Evolutionary conservation across 2,329 filamentous ascomycete species (phyloP).

Genomic region (Aspergillus caelatus): DNA sequence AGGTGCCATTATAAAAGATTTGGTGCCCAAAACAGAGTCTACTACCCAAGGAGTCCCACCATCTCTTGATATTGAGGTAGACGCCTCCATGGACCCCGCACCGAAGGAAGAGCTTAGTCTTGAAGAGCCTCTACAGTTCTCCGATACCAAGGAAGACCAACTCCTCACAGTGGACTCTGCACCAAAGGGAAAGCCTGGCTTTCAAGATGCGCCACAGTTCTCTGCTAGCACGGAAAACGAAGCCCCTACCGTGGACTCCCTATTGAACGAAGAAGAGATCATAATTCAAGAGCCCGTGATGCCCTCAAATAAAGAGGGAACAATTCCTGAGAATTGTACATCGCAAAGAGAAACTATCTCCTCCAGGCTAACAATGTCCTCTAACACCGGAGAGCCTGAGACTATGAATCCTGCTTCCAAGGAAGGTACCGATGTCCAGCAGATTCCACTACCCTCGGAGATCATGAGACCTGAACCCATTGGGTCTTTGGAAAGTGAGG

Average conservation of each 20-base stretch:
- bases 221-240: not conserved
- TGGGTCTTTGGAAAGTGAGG: not conserved
- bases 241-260: too few relatives aligned
- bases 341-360: not conserved
- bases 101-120: not conserved
- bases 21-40: not conserved
- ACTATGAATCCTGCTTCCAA: not conserved
- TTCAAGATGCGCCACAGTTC: not conserved
- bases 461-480: not conserved
- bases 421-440: not conserved
- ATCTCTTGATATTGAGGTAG: not conserved
- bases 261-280: not conserved
- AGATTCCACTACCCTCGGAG: not conserved
- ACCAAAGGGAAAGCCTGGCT: not conserved
- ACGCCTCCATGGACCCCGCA: not conserved
- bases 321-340: not conserved
- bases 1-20: too few relatives aligned
- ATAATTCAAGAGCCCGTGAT: not conserved
- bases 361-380: conserved; percentile 13
- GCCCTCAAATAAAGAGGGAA: not conserved
- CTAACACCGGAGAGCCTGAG: conserved; percentile 1
- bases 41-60: not conserved
- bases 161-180: not conserved
- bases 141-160: not conserved
- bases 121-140: not conserved